Conservation (phyloP, 2,329 filamentous ascomycete genomes). For the Phoma sp. region DNA sequence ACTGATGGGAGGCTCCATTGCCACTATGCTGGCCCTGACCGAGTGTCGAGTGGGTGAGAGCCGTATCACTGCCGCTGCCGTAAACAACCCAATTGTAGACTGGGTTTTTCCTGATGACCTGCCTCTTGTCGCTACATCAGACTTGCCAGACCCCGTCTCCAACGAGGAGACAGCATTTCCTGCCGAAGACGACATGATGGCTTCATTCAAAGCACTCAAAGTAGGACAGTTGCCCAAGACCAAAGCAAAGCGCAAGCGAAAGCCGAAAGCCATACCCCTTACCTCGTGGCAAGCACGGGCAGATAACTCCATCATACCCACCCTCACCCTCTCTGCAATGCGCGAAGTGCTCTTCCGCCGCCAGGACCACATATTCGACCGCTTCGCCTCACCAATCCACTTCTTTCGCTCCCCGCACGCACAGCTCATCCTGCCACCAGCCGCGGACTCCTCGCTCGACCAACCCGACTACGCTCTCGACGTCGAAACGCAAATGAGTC, state of each 20-base stretch:
- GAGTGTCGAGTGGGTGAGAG: constrained; percentile 54
- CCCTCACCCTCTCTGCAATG: constrained; percentile 39
- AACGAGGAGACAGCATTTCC: constrained; percentile 43
- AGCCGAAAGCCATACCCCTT: constrained; percentile 25
- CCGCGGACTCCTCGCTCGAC: constrained; percentile 33
- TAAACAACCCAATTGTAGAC: constrained; percentile 58
- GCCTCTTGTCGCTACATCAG: constrained; percentile 24
- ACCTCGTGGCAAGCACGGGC: constrained; percentile 40
- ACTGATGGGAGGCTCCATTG: constrained; percentile 57
- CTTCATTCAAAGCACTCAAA: constrained; percentile 11
- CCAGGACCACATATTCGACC: constrained; percentile 56
- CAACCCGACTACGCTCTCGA: constrained; percentile 40
- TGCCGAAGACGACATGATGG: constrained; percentile 37
- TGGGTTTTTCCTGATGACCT: constrained; percentile 54
- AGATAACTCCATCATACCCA: constrained; percentile 38
- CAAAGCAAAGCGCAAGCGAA: constrained; percentile 21
- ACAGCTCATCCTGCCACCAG: constrained; percentile 33
- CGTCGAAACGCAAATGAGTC: constrained; percentile 36
- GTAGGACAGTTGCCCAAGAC: constrained; percentile 14
- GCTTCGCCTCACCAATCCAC: constrained; percentile 59
- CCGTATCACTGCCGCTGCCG: constrained; percentile 54
- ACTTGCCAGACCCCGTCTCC: constrained; percentile 40
- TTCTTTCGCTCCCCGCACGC: constrained; percentile 58
- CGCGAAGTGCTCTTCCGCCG: constrained; percentile 52
- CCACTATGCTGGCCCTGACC: constrained; percentile 58